Conservation (phyloP, 768 basidiomycete species). For the Tulasnella sp. region DNA sequence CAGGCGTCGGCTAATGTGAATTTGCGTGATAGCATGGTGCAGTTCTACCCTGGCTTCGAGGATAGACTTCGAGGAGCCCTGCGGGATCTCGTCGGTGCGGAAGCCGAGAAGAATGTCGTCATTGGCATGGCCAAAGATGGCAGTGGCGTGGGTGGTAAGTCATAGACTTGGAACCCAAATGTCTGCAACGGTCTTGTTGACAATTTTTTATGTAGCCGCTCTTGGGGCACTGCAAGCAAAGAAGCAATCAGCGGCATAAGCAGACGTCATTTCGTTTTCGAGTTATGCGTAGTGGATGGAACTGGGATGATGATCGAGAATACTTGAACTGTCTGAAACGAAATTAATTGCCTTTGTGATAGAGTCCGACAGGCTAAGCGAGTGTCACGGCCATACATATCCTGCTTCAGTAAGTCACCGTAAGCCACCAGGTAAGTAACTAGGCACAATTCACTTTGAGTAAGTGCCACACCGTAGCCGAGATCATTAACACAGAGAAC, state of each 20-base stretch:
- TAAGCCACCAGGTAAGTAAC: too few species aligned
- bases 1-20: not conserved
- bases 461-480: too few species aligned
- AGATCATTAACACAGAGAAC: too few species aligned
- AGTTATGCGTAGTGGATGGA: too few species aligned
- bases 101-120: slow-evolving; percentile 67
- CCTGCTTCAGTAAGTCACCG: too few species aligned
- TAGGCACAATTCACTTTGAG: too few species aligned
- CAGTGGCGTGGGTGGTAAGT: slow-evolving; percentile 90
- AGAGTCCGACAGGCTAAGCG: too few species aligned
- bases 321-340: too few species aligned
- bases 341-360: too few species aligned
- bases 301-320: too few species aligned
- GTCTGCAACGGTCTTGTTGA: not conserved
- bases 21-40: slow-evolving; percentile 53
- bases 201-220: slow-evolving; percentile 46
- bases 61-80: slow-evolving; percentile 63
- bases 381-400: too few species aligned
- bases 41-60: slow-evolving; percentile 86
- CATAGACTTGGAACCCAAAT: not conserved
- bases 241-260: slow-evolving; percentile 34
- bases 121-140: slow-evolving; percentile 96
- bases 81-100: slow-evolving; percentile 61
- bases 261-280: not conserved
- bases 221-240: slow-evolving; percentile 76